A percentile compares a stretch with the other conserved stretches of the same genome.
Conservation (phyloP, 2,329 filamentous ascomycete species). For the Cercospora zeina region DNA sequence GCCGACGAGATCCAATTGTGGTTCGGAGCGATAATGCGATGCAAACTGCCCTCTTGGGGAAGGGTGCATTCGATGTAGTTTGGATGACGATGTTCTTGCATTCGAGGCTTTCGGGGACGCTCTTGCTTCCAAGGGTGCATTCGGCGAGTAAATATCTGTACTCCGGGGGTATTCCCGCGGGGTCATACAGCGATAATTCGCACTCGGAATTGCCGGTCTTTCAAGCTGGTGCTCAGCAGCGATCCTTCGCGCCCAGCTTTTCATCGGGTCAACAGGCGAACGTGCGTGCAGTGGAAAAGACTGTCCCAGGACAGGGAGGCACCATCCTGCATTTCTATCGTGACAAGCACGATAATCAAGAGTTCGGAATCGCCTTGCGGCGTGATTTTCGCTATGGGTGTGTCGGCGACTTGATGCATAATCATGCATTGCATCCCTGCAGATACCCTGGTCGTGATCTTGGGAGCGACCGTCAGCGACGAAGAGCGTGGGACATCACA, state of each 20-base stretch:
- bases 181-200: not conserved
- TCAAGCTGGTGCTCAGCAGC: not conserved
- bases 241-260: not conserved
- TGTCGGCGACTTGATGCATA: constrained; percentile 1
- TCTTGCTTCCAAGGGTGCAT: not conserved
- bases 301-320: not conserved
- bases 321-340: not conserved
- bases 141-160: constrained; percentile 7
- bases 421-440: constrained; percentile 3
- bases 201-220: not conserved
- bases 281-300: not conserved
- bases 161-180: not conserved
- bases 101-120: constrained; percentile 8
- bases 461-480: too few relatives aligned
- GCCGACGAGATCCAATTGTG: constrained; percentile 3
- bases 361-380: not conserved
- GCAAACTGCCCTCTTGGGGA: constrained; percentile 6
- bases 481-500: not conserved
- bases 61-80: not conserved
- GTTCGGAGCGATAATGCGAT: constrained; percentile 7
- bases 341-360: not conserved
- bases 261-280: not conserved
- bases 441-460: not conserved
- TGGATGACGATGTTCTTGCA: constrained; percentile 1
- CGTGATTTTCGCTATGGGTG: not conserved